Conservation (phyloP, 2,329 filamentous ascomycete species). For the Apiospora saccharicola region DNA sequence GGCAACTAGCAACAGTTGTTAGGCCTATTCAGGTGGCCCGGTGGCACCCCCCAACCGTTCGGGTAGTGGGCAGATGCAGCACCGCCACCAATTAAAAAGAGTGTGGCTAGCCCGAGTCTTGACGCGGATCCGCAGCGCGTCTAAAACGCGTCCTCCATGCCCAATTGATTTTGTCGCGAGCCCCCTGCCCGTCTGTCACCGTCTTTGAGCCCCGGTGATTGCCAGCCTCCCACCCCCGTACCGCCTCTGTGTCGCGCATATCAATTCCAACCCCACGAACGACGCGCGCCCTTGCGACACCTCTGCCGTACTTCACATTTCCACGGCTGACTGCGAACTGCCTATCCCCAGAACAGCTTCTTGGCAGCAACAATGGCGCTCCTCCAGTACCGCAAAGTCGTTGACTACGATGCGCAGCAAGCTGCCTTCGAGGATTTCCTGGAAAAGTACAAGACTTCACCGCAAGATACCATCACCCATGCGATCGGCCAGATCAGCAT, state of each 20-base stretch:
- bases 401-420: conserved; percentile 89
- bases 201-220: conserved; percentile 19
- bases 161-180: conserved; percentile 20
- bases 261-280: conserved; percentile 8
- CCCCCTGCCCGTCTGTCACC: conserved; percentile 14
- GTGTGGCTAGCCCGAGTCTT: background rate
- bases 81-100: conserved; percentile 6
- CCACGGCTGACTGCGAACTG: background rate
- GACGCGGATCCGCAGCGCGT: background rate
- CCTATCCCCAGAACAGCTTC: background rate
- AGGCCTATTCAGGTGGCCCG: background rate
- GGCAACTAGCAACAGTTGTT: conserved; percentile 30
- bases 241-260: conserved; percentile 16
- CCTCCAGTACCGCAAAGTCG: conserved; percentile 77
- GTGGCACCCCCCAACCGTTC: background rate
- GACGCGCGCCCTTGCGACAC: conserved; percentile 4
- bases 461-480: conserved; percentile 74
- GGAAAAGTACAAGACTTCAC: conserved; percentile 83
- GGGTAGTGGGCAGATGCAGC: background rate
- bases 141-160: background rate
- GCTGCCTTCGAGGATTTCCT: conserved; percentile 89
- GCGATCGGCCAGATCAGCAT: conserved; percentile 87
- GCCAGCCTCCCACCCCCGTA: conserved; percentile 9
- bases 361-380: conserved; percentile 75
- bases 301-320: conserved; percentile 16